Percentiles rank a stretch among this genome's conserved stretches.
These are phyloP conservation scores for Astrothelium subdiscretum DNA, from an alignment of 495 filamentous ascomycete genomes.

Conservation along the genomic window DNA sequence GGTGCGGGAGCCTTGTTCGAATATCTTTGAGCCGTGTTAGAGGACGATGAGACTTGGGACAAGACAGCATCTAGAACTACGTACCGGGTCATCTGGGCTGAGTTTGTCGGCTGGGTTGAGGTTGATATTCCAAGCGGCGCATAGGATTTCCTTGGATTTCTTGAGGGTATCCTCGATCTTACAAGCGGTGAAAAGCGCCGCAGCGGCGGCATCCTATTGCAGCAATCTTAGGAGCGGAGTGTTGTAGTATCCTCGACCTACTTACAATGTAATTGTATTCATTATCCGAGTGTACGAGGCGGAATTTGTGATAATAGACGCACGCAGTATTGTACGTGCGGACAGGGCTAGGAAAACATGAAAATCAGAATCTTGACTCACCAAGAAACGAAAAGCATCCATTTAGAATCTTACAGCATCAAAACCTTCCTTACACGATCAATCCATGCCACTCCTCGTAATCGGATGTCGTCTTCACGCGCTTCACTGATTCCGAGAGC, in stretches of 20 bases:
- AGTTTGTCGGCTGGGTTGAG: constrained; percentile 57
- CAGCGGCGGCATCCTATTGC: constrained; percentile 78
- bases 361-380: constrained; percentile 2
- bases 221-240: too few species aligned
- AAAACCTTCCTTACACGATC: constrained; percentile 62
- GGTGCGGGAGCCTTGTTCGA: constrained; percentile 61
- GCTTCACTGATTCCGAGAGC: constrained; percentile 42
- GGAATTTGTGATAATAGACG: constrained; percentile 81
- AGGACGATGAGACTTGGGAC: constrained; percentile 2
- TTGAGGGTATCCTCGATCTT: constrained; percentile 97
- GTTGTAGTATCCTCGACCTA: too few species aligned
- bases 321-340: constrained; percentile 76
- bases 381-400: not conserved
- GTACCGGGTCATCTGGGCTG: constrained; percentile 70
- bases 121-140: constrained; percentile 79
- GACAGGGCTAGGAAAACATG: constrained; percentile 45
- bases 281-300: constrained; percentile 60
- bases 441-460: constrained; percentile 72
- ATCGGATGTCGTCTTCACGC: constrained; percentile 55
- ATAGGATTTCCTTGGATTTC: constrained; percentile 87
- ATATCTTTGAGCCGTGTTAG: constrained; percentile 39
- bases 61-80: constrained; percentile 3
- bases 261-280: constrained; percentile 41
- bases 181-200: constrained; percentile 81
- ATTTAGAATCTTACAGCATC: constrained; percentile 47